A percentile compares a stretch with the other conserved stretches of the same genome.
Evolutionary conservation across 108 stramenopile species (phyloP).

Genomic region (Fragilaria crotonensis): DNA sequence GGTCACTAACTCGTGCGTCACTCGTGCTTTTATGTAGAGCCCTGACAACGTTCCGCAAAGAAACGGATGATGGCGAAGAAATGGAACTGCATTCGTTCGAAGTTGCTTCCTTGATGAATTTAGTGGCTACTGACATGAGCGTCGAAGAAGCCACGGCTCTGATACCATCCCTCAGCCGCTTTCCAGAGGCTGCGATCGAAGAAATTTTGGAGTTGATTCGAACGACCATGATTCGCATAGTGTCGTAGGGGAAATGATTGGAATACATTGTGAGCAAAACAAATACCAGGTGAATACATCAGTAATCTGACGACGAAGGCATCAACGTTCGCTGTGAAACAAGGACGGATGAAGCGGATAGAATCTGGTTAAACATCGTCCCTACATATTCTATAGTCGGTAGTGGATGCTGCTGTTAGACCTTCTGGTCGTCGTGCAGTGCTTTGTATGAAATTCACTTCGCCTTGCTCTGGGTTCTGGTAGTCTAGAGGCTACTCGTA

Average conservation of each 20-base stretch:
- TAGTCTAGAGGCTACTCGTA: too few relatives aligned
- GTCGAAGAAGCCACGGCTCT: slow-evolving; percentile 78
- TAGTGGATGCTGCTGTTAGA: too few relatives aligned
- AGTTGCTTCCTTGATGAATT: slow-evolving; percentile 85
- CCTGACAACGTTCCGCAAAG: slow-evolving; percentile 78
- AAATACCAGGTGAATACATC: neutral
- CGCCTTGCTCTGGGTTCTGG: too few relatives aligned
- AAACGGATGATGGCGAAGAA: slow-evolving; percentile 80
- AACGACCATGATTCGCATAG: slow-evolving; percentile 84
- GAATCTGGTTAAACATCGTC: too few relatives aligned
- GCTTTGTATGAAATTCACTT: too few relatives aligned
- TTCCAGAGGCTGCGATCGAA: slow-evolving; percentile 84
- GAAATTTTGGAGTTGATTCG: slow-evolving; percentile 86
- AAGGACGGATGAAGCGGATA: too few relatives aligned
- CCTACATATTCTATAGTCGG: too few relatives aligned
- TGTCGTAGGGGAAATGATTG: slow-evolving; percentile 65
- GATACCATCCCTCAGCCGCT: slow-evolving; percentile 67
- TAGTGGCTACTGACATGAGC: slow-evolving; percentile 76
- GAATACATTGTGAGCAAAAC: slow-evolving; percentile 3
- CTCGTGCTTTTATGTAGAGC: slow-evolving; percentile 44
- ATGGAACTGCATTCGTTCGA: slow-evolving; percentile 77
- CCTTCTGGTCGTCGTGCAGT: too few relatives aligned
- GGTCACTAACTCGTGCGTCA: too few relatives aligned
- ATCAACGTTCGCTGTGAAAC: too few relatives aligned
- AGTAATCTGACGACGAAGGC: too few relatives aligned